Evolutionary conservation across 2,329 filamentous ascomycete genomes (phyloP).

Genomic region (Gaeumannomyces tritici): DNA sequence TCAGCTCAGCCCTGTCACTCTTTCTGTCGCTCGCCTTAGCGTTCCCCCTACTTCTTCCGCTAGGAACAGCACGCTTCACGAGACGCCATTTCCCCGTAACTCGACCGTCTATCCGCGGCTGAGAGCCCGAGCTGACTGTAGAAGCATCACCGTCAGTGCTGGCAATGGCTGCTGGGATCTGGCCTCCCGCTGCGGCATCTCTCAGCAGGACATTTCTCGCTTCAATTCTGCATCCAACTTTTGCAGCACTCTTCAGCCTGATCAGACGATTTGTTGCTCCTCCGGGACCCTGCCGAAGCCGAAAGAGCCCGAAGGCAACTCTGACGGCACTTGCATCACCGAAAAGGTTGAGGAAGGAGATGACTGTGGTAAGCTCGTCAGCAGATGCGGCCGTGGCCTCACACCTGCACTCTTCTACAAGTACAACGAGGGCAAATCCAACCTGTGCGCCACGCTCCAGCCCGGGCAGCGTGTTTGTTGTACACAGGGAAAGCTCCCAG

Average conservation of each 20-base stretch:
- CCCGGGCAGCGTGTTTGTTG: slow-evolving; percentile 26
- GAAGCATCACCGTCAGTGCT: neutral
- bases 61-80: neutral
- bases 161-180: slow-evolving; percentile 7
- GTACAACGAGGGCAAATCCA: slow-evolving; percentile 14
- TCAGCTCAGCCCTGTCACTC: neutral
- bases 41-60: neutral
- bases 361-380: slow-evolving; percentile 14
- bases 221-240: neutral
- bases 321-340: slow-evolving; percentile 2
- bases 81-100: neutral
- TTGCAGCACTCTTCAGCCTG: neutral
- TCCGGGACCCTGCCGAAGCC: slow-evolving; percentile 2
- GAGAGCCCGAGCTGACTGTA: neutral
- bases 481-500: slow-evolving; percentile 21
- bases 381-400: slow-evolving; percentile 14
- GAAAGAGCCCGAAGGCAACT: neutral
- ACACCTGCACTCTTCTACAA: slow-evolving; percentile 11
- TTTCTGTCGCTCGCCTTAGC: neutral
- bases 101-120: neutral
- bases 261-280: slow-evolving; percentile 2
- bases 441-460: slow-evolving; percentile 22
- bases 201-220: slow-evolving; percentile 2
- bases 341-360: slow-evolving; percentile 10
- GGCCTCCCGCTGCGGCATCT: slow-evolving; percentile 9